Conservation (phyloP, 2,329 filamentous ascomycete genomes). For the Aspergillus aculeatinus region DNA sequence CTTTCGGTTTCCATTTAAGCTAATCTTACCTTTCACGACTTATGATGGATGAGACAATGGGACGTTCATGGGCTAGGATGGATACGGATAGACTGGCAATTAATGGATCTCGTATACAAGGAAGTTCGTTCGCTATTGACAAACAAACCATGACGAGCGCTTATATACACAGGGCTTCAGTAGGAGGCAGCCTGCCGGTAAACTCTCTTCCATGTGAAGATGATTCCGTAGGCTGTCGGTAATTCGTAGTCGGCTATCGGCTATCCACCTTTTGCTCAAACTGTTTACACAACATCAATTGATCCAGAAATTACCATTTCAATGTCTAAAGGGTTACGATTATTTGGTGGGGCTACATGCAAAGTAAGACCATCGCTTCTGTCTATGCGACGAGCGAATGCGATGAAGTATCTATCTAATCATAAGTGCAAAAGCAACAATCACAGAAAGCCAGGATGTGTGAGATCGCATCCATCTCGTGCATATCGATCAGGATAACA, state of each 20-base stretch:
- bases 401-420: neutral
- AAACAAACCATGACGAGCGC: neutral
- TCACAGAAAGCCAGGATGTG: neutral
- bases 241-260: too few species aligned
- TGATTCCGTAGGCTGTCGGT: too few species aligned
- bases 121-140: neutral
- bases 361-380: neutral
- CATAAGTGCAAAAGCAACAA: neutral
- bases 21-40: neutral
- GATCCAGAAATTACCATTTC: too few species aligned
- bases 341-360: neutral
- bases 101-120: neutral
- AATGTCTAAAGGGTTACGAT: too few species aligned
- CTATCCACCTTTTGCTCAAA: too few species aligned
- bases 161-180: too few species aligned
- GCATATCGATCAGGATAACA: neutral
- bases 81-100: neutral
- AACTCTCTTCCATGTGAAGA: too few species aligned
- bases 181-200: too few species aligned
- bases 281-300: too few species aligned
- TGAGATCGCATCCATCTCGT: neutral
- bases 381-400: neutral
- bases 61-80: neutral
- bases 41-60: neutral
- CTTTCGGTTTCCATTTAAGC: neutral